A percentile compares a stretch with the other conserved stretches of the same genome.
phyloP scores from a whole-genome alignment of 2,329 filamentous ascomycete species.

The Aspergillus arachidicola region DNA sequence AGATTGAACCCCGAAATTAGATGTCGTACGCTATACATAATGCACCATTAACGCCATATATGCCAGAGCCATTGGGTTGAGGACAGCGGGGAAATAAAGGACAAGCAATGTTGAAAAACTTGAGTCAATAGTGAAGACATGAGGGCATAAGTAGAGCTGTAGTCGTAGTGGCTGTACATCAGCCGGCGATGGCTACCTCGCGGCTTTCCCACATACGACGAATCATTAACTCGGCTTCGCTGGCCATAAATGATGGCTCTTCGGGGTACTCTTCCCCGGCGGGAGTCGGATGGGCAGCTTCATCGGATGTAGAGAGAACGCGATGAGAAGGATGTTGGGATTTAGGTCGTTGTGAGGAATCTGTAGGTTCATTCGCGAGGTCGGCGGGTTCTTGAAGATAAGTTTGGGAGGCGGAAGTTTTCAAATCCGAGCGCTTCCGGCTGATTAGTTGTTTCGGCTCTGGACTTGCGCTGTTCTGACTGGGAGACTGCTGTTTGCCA shows the following conservation, averaged over 20 bases:
- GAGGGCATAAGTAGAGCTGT: background rate
- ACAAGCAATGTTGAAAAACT: conserved; percentile 10
- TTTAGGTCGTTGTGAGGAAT: conserved; percentile 23
- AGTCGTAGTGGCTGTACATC: conserved; percentile 13
- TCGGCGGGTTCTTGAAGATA: conserved; percentile 39
- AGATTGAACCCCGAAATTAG: conserved; percentile 5
- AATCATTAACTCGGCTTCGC: conserved; percentile 43
- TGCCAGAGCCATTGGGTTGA: conserved; percentile 2
- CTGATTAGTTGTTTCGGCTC: conserved; percentile 26
- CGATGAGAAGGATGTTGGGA: conserved; percentile 37
- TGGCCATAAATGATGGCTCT: conserved; percentile 26
- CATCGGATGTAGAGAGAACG: conserved; percentile 39
- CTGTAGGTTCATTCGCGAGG: conserved; percentile 29
- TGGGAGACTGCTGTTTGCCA: conserved; percentile 22
- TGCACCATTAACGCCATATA: conserved; percentile 9
- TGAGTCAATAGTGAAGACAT: conserved; percentile 4
- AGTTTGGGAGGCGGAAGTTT: conserved; percentile 29
- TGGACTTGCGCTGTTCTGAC: conserved; percentile 23
- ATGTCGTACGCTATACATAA: conserved; percentile 18
- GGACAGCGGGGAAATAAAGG: background rate
- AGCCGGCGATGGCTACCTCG: conserved; percentile 41
- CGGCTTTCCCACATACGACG: conserved; percentile 49
- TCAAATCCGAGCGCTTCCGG: conserved; percentile 25
- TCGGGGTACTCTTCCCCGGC: conserved; percentile 27
- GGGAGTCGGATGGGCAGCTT: conserved; percentile 25